Base-by-base conservation (phyloP, 2,329 filamentous ascomycete species). In the Emmonsiellopsis sp. region DNA sequence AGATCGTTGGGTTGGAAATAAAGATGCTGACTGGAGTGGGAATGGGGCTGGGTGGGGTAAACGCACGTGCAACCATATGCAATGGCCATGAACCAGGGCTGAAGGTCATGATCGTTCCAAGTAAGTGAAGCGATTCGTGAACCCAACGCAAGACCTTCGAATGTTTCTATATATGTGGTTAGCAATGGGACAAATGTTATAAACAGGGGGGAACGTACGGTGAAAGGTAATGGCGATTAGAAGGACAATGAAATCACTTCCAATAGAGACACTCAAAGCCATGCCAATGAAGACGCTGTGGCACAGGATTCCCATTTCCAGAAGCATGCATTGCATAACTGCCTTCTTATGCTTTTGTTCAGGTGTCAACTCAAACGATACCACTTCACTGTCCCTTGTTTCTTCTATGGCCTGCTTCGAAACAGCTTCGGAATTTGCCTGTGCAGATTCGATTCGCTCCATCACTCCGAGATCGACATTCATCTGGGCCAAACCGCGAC, bases 281-380 rank as follows among this genome's bases (percentile, higher is more conserved):
- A 69, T 67, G 54, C 67, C 67, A 34, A 69, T 69, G 45, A 69
- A 69, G 55, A 90, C 79, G 56, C 83, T 87, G 70, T 90, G 86
- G 66, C 90, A 90, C 9, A 90, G 75, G 58, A 90, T 90, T 56
- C 86, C 86, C 54, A 86, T 84, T 67, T 90, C 86, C 5, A 90
- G 78, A 2, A 90, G 77, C 4, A 86, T 79, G 59, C 87, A 88
- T 68, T 90, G 86, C 61, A 88, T 75, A 2, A 86, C 79, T 66
- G 84, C 80, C 61, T 82, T 85, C 63, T 80, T 79, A 67, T 80
- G 76, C 13, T 70, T 76, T 58, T 75, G 66, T 20, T 66, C 62
- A 1, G 62, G 57, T 1, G 55, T 65, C 13, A 68, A 32, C n/a
- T 55, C 11, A 10, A 38, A 34, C 20, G 42, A n/a, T 11, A 53